Evolutionary conservation across 2,329 filamentous ascomycete species (phyloP), one percentile per base, ranked within the genome.

Genomic region (Ceratocystis colombiana): DNA sequence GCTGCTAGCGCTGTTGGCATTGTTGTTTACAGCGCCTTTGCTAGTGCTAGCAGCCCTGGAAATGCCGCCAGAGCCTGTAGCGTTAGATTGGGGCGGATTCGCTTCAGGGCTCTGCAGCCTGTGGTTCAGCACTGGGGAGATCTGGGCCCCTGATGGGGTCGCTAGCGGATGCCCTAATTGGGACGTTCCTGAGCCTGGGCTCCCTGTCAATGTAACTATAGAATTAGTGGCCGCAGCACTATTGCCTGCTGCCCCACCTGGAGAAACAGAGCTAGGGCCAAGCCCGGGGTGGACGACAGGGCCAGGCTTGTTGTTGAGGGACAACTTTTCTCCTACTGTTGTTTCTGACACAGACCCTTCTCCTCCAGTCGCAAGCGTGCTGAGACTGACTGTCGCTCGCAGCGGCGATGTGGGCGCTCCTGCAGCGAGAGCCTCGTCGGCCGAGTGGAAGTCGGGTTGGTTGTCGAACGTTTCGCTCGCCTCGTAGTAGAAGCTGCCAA

Each of bases 51-150:
- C 53, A 12, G 12, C 53, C 22, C 22, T 55, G 12, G 25, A 6
- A 17, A 15, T 55, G 12, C 10, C 1, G 25, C 12, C 50, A 48
- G 46, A 22, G 46, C 46, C 17, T 22, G 50, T 25, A 25, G 25
- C 20, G 50, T 55, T 28, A 55, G 28, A 57, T 57, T 57, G 53
- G 5, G 5, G 5, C 28, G 53, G 53, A 30, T 33, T 33, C 53
- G 28, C 53, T 57, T 57, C 53, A 57, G 53, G 53, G 53, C 53
- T 17, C 25, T 57, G 53, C 53, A 57, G 53, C 22, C 53, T 57
- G 20, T 17, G 28, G 53, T 17, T 30, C 25, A 33, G 25, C 20
- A 15, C 22, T 30, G 22, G 12, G 5, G 53, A 33, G 53, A 30
- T 7, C 12, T 28, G 25, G 28, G 12, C 53, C 53, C 53, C 53